Percentiles rank a stretch among this genome's conserved stretches.
These are phyloP conservation scores for Verticillium nonalfalfae DNA, from an alignment of 2,329 filamentous ascomycete species.

Conservation along the genomic window DNA sequence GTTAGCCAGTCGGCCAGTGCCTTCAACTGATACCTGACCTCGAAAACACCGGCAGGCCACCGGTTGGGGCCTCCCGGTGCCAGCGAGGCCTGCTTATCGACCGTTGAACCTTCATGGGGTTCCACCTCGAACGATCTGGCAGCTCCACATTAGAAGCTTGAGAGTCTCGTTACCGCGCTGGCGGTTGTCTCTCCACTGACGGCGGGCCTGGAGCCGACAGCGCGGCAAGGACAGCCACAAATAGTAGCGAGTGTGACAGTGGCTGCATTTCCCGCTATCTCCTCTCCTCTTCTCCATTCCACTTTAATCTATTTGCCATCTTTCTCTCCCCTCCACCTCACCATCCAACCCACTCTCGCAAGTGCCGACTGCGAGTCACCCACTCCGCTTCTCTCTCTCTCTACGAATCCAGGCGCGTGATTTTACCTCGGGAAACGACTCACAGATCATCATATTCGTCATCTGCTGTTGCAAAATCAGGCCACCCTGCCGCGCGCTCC, in stretches of 20 bases:
- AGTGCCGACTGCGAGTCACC: neutral
- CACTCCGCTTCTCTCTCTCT: neutral
- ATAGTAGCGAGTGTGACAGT: slow-evolving; percentile 9
- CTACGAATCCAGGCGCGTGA: neutral
- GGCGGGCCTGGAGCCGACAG: neutral
- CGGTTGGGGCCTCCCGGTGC: neutral
- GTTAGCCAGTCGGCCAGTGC: neutral
- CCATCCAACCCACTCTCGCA: neutral
- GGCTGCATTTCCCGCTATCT: slow-evolving; percentile 7
- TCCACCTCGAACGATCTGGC: neutral
- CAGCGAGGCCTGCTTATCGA: neutral
- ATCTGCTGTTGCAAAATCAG: neutral
- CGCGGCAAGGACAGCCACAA: neutral
- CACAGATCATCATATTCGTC: neutral
- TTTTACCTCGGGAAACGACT: neutral
- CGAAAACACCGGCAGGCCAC: neutral
- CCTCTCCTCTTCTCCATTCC: neutral
- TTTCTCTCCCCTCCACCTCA: neutral
- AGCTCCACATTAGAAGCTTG: neutral
- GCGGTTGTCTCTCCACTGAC: neutral
- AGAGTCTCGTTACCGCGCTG: neutral
- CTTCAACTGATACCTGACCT: neutral
- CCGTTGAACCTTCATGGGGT: neutral
- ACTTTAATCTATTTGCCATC: neutral
- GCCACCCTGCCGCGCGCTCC: neutral